phyloP scores from a whole-genome alignment of 2,329 filamentous ascomycete species.

The Colletotrichum costaricense region DNA sequence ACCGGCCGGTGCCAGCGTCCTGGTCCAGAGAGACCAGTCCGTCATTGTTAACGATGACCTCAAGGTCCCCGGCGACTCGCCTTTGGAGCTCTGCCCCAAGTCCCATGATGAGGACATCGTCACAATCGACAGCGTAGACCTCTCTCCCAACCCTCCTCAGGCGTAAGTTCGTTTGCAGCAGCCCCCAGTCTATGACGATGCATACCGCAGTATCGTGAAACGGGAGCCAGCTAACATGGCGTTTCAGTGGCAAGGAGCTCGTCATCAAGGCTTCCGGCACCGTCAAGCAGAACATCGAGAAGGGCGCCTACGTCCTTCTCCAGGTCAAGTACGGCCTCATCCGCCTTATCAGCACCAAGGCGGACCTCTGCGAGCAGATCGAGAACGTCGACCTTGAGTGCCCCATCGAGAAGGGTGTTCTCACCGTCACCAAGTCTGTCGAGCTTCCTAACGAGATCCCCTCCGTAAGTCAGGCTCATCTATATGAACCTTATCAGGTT shows the following conservation, averaged over 20 bases:
- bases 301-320: conserved; percentile 85
- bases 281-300: conserved; percentile 77
- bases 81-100: conserved; percentile 79
- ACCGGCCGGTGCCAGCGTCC: conserved; percentile 57
- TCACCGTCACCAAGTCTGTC: conserved; percentile 82
- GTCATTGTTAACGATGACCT: conserved; percentile 62
- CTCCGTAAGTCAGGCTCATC: conserved; percentile 71
- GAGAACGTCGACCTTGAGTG: conserved; percentile 89
- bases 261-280: conserved; percentile 82
- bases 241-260: conserved; percentile 77
- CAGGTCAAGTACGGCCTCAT: conserved; percentile 96
- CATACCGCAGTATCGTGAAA: conserved; percentile 7
- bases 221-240: conserved; percentile 25
- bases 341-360: conserved; percentile 82
- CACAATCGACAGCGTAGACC: conserved; percentile 80
- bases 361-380: conserved; percentile 90
- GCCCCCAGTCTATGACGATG: background rate
- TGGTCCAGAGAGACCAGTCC: conserved; percentile 61
- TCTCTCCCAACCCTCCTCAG: conserved; percentile 86
- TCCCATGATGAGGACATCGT: conserved; percentile 78
- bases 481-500: background rate
- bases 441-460: conserved; percentile 89
- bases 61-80: conserved; percentile 86
- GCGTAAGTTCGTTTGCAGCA: conserved; percentile 69
- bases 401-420: conserved; percentile 83